A percentile compares a stretch with the other conserved stretches of the same genome.
These are phyloP conservation scores for Fusarium coicis DNA, from an alignment of 2,329 filamentous ascomycete genomes.

Conservation along the genomic window DNA sequence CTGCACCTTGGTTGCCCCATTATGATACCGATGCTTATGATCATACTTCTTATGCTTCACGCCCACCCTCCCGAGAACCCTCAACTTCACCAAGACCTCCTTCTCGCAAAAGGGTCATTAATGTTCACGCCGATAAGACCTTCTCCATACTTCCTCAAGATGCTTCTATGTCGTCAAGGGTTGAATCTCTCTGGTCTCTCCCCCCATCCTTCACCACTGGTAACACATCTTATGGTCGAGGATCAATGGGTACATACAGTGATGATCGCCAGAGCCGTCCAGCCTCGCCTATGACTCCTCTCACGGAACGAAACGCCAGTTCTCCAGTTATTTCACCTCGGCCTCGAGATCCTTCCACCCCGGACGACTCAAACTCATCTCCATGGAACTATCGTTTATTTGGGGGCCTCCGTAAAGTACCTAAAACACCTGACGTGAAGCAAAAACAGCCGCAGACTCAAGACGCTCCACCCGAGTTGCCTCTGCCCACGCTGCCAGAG, in stretches of 20 bases:
- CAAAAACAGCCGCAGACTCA: conserved; percentile 50
- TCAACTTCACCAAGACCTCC: conserved; percentile 44
- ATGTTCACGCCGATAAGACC: conserved; percentile 67
- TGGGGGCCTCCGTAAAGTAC: conserved; percentile 65
- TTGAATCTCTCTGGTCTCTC: conserved; percentile 52
- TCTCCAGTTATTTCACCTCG: conserved; percentile 34
- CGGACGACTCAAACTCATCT: conserved; percentile 45
- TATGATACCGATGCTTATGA: conserved; percentile 34
- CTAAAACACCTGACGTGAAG: conserved; percentile 52
- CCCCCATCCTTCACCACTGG: conserved; percentile 58
- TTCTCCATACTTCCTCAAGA: conserved; percentile 61
- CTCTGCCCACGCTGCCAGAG: conserved; percentile 48
- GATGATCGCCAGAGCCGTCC: conserved; percentile 60
- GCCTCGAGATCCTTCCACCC: conserved; percentile 26
- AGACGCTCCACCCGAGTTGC: conserved; percentile 40
- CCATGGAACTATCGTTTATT: conserved; percentile 66
- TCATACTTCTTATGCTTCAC: conserved; percentile 32
- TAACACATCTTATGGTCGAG: conserved; percentile 60
- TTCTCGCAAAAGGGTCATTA: conserved; percentile 55
- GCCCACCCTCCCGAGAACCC: conserved; percentile 32
- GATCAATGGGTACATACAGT: conserved; percentile 59
- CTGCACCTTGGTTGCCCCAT: conserved; percentile 37
- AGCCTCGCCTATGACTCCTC: conserved; percentile 61
- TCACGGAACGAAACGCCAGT: conserved; percentile 52
- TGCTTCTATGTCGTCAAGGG: conserved; percentile 44